Conservation (phyloP, 2,329 filamentous ascomycete genomes). For the Botrytis byssoidea region DNA sequence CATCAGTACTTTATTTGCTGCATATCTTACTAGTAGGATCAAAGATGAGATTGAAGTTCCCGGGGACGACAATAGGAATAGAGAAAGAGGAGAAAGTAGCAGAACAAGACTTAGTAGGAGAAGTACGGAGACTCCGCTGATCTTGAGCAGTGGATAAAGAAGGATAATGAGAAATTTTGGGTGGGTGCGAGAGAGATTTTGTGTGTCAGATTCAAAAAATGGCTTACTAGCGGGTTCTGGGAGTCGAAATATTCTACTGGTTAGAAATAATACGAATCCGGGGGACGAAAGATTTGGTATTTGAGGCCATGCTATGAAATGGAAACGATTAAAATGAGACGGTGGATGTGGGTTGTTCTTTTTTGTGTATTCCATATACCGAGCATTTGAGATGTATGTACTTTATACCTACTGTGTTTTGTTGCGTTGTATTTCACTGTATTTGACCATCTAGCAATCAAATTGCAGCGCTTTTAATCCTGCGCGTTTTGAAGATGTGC, state of each 20-base stretch:
- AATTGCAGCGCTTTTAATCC: neutral
- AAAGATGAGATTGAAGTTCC: conserved; percentile 37
- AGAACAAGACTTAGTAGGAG: neutral
- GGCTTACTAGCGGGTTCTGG: no score
- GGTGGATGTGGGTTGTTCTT: neutral
- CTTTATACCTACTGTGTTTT: neutral
- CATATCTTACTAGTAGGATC: conserved; percentile 53
- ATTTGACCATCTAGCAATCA: neutral
- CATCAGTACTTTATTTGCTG: conserved; percentile 72
- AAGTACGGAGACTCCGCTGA: conserved; percentile 12
- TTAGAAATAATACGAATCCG: neutral
- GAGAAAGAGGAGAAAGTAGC: neutral
- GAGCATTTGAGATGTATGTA: neutral
- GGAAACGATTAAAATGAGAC: neutral
- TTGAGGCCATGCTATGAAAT: neutral
- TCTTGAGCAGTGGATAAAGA: neutral
- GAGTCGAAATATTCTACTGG: neutral
- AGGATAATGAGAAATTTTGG: neutral
- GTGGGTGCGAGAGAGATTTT: neutral
- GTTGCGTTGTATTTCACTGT: neutral
- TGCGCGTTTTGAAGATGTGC: neutral
- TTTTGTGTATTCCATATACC: conserved; percentile 3
- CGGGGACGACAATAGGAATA: conserved; percentile 5
- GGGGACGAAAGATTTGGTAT: neutral
- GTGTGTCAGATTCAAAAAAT: neutral